Percentiles rank a stretch among this genome's conserved stretches.
Conservation (phyloP, 2,329 filamentous ascomycete genomes). For the Pseudogymnoascus pannorum region DNA sequence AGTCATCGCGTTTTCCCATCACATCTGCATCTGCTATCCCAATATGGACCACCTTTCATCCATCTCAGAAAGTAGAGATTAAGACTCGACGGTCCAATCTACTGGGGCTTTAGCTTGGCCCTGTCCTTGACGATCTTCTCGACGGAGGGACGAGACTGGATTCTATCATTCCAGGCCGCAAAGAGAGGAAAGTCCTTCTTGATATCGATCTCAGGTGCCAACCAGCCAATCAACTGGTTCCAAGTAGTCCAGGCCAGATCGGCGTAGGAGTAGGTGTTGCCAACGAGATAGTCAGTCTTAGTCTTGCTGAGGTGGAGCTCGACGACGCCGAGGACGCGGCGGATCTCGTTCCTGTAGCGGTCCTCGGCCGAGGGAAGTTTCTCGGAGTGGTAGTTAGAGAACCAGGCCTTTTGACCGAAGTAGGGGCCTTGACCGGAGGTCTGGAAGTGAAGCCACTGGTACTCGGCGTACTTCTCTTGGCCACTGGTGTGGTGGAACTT, state of each 20-base stretch:
- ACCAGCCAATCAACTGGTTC: slow-evolving; percentile 14
- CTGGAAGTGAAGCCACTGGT: slow-evolving; percentile 36
- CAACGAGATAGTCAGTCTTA: slow-evolving; percentile 31
- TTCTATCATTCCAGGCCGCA: neutral
- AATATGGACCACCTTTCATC: neutral
- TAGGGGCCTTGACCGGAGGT: slow-evolving; percentile 34
- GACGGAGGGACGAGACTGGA: neutral
- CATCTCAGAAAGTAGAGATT: neutral
- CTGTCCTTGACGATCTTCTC: neutral
- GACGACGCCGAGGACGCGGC: slow-evolving; percentile 30
- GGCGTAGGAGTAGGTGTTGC: slow-evolving; percentile 32
- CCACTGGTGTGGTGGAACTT: slow-evolving; percentile 29
- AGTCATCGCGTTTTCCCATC: neutral
- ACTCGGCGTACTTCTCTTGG: slow-evolving; percentile 27
- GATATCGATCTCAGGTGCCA: neutral
- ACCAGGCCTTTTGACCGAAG: slow-evolving; percentile 33
- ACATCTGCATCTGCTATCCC: neutral
- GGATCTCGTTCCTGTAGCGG: slow-evolving; percentile 39
- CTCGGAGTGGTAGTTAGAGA: slow-evolving; percentile 30
- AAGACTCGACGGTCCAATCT: neutral
- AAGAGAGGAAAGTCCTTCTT: slow-evolving; percentile 5
- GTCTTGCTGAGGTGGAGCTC: slow-evolving; percentile 31
- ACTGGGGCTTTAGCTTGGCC: neutral
- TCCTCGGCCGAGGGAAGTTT: slow-evolving; percentile 36
- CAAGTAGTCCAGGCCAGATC: slow-evolving; percentile 33